Percentiles rank a stretch among this genome's conserved stretches.
These are phyloP conservation scores for Pyrus pyrifolia DNA, from an alignment of 306 rosid species.

Conservation along the genomic window DNA sequence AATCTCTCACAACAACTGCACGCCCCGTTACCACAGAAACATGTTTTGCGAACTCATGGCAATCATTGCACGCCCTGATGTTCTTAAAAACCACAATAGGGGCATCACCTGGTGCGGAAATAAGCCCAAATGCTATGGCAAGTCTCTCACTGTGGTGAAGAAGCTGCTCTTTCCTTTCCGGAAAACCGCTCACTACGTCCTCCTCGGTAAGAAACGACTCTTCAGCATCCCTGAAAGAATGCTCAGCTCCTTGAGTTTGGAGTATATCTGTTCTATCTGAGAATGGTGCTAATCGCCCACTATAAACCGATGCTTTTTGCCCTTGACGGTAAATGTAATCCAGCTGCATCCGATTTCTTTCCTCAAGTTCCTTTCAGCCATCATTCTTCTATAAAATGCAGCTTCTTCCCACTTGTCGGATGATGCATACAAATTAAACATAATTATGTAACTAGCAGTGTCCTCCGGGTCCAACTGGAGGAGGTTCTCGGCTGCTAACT, in stretches of 20 bases:
- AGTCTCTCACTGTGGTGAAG: conserved; percentile 59
- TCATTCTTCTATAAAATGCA: conserved; percentile 38
- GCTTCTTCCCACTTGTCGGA: conserved; percentile 57
- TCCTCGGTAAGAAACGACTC: conserved; percentile 32
- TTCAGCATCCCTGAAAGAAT: conserved; percentile 17
- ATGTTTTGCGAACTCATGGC: conserved; percentile 57
- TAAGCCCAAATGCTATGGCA: conserved; percentile 50
- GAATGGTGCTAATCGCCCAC: conserved; percentile 62
- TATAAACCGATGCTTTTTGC: conserved; percentile 40
- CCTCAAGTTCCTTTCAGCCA: conserved; percentile 45
- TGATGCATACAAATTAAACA: conserved; percentile 47
- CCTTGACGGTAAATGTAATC: conserved; percentile 35
- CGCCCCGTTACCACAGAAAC: conserved; percentile 41
- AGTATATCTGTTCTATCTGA: conserved; percentile 39
- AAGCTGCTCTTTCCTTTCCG: conserved; percentile 42
- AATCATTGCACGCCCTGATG: conserved; percentile 47
- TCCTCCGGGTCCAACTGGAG: conserved; percentile 38
- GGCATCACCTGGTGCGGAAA: conserved; percentile 27
- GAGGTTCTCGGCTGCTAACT: conserved; percentile 41
- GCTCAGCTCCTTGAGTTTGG: conserved; percentile 37
- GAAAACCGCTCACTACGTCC: conserved; percentile 25
- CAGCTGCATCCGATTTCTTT: conserved; percentile 52
- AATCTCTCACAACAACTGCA: conserved; percentile 40
- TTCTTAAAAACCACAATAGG: conserved; percentile 48
- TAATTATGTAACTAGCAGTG: conserved; percentile 41